These are phyloP conservation scores for Lipomyces sp. DNA, from an alignment of 805 yeast species.

Conservation along the genomic window DNA sequence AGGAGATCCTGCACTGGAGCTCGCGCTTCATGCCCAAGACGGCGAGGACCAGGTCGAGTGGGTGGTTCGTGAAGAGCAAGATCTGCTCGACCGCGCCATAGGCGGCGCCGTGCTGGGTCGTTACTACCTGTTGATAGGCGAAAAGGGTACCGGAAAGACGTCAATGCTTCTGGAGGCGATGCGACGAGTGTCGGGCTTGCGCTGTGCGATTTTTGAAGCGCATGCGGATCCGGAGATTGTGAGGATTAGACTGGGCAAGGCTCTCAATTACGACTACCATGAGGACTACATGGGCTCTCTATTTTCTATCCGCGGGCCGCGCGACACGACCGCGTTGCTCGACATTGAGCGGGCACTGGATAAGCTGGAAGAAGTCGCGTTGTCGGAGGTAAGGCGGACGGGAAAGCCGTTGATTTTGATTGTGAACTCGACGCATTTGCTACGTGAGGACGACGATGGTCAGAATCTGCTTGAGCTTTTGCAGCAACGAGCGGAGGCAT, in stretches of 20 bases:
- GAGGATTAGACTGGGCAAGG: slow-evolving; percentile 70
- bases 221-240: slow-evolving; percentile 84
- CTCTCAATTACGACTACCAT: slow-evolving; percentile 65
- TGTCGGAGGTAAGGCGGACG: slow-evolving; percentile 39
- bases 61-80: slow-evolving; percentile 64
- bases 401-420: slow-evolving; percentile 62
- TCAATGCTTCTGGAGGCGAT: slow-evolving; percentile 70
- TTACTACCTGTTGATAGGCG: slow-evolving; percentile 72
- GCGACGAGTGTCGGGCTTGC: slow-evolving; percentile 56
- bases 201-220: slow-evolving; percentile 72
- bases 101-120: slow-evolving; percentile 63
- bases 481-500: slow-evolving; percentile 78
- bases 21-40: slow-evolving; percentile 47
- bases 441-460: slow-evolving; percentile 74
- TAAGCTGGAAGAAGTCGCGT: slow-evolving; percentile 69
- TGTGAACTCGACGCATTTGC: slow-evolving; percentile 71
- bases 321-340: slow-evolving; percentile 76
- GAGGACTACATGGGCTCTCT: slow-evolving; percentile 83
- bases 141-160: slow-evolving; percentile 83
- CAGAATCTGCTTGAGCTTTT: slow-evolving; percentile 63
- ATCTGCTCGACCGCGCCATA: slow-evolving; percentile 59
- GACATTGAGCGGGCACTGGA: slow-evolving; percentile 82
- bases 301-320: slow-evolving; percentile 76
- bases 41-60: slow-evolving; percentile 15
- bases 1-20: slow-evolving; percentile 62